Base-by-base conservation (phyloP, 345 rosid species). In the Salix udensis region DNA sequence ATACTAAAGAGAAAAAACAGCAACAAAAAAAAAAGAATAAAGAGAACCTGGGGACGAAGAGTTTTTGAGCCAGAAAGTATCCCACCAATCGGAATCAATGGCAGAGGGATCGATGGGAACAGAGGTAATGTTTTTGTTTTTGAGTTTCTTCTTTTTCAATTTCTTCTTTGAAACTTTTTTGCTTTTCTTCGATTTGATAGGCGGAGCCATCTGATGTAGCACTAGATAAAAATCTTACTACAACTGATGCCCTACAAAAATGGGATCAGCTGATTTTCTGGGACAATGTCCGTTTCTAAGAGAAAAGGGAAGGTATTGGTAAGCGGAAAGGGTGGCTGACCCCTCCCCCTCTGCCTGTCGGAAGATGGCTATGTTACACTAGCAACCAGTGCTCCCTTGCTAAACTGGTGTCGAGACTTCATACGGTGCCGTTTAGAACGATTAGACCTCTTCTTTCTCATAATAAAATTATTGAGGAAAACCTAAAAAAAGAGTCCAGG, bases 31-130 rank as follows among this genome's bases (percentile, higher is more conserved):
- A n/a, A 9, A 58, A 44, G 19, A 19, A 65, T 74, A 80, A 76
- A 24, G 40, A 36, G 76, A 84, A 89, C 89, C 97, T 90, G 91
- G 75, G 76, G 78, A 70, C 18, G 92, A 86, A 79, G 94, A 88
- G 81, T 92, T 92, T 80, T 87, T 90, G 75, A 64, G 87, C 91
- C 89, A 90, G 94, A 94, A 94, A 81, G 82, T 77, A 46, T 84
- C 90, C 98, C 98, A 94, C 98, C 98, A 94, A 74, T 92, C 97
- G 71, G 97, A 88, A 67, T 94, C 97, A 48, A 76, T 74, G 72
- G 92, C 87, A 31, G 85, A 88, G 64, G 94, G 96, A 44, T 90
- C 98, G 44, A 86, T 52, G 10, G 97, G 91, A 73, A 76, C 89
- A 1, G 69, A 74, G 70, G 77, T 79, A 31, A 80, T 30, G 75